phyloP scores from a whole-genome alignment of 1,284 basidiomycete genomes.

The Moniliophthora roreri region DNA sequence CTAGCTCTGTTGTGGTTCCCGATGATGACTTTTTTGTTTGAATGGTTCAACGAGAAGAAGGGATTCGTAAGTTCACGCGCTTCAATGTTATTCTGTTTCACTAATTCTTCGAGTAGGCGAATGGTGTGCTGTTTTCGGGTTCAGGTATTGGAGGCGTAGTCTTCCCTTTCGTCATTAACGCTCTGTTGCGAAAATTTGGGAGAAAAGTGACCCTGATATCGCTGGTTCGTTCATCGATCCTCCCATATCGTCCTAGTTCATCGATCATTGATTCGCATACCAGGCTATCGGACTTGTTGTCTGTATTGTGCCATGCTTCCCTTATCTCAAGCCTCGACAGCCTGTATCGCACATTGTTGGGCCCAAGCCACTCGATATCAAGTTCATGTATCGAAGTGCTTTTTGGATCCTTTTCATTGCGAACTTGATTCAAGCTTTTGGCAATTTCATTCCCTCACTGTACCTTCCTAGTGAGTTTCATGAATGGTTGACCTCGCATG shows the following conservation, averaged over 20 bases:
- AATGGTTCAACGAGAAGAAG: slow-evolving; percentile 7
- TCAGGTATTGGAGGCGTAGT: slow-evolving; percentile 12
- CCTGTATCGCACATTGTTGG: slow-evolving; percentile 13
- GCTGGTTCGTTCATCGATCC: slow-evolving; percentile 2
- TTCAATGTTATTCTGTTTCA: background rate
- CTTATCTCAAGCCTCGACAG: slow-evolving; percentile 12
- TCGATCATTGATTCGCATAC: background rate
- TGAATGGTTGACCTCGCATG: too few relatives aligned
- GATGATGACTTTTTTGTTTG: slow-evolving; percentile 4
- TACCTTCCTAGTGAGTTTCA: slow-evolving; percentile 13
- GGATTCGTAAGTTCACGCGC: background rate
- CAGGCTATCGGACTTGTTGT: slow-evolving; percentile 10
- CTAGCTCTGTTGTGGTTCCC: slow-evolving; percentile 1
- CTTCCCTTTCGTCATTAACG: slow-evolving; percentile 10
- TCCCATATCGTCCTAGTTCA: background rate
- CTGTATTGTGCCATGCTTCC: slow-evolving; percentile 9
- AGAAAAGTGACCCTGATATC: slow-evolving; percentile 8
- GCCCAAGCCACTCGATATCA: slow-evolving; percentile 8
- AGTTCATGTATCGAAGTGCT: slow-evolving; percentile 2
- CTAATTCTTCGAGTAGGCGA: background rate
- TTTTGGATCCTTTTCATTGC: slow-evolving; percentile 14
- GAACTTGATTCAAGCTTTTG: slow-evolving; percentile 13
- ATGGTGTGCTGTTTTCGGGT: slow-evolving; percentile 6
- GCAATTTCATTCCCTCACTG: slow-evolving; percentile 15
- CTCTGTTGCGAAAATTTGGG: slow-evolving; percentile 9